Conservation (phyloP, 768 basidiomycete species). For the Hygrophorus russula region DNA sequence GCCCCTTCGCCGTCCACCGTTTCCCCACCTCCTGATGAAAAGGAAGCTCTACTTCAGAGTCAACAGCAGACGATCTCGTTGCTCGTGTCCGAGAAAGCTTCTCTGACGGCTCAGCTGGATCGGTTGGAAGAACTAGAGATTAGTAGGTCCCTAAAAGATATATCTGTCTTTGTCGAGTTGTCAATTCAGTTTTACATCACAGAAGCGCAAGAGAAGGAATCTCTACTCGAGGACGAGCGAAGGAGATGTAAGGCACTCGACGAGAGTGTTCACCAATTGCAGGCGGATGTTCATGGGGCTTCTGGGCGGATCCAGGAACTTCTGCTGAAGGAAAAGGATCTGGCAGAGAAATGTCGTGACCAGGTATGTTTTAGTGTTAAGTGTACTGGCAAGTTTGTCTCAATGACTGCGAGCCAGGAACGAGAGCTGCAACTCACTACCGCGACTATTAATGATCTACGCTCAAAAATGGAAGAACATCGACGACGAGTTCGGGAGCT, state of each 20-base stretch:
- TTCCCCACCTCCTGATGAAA: slow-evolving; percentile 15
- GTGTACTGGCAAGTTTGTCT: not conserved
- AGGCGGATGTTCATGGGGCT: slow-evolving; percentile 25
- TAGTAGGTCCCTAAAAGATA: slow-evolving; percentile 30
- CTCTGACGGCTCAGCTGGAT: slow-evolving; percentile 45
- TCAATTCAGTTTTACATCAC: slow-evolving; percentile 5
- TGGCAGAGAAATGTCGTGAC: slow-evolving; percentile 42
- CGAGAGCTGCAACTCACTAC: slow-evolving; percentile 62
- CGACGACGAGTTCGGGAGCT: slow-evolving; percentile 56
- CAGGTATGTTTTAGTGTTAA: slow-evolving; percentile 24
- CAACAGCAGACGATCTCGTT: slow-evolving; percentile 67
- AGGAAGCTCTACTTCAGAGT: slow-evolving; percentile 29
- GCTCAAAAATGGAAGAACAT: slow-evolving; percentile 40
- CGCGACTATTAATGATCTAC: slow-evolving; percentile 39
- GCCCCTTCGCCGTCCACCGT: slow-evolving; percentile 4
- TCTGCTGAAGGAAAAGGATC: slow-evolving; percentile 40
- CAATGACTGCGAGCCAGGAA: slow-evolving; percentile 36
- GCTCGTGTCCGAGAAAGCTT: slow-evolving; percentile 66
- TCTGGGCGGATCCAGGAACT: slow-evolving; percentile 29
- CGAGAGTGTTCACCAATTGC: slow-evolving; percentile 30
- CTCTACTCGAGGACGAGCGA: slow-evolving; percentile 30
- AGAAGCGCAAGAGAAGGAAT: slow-evolving; percentile 36
- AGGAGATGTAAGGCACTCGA: slow-evolving; percentile 27
- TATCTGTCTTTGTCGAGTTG: not conserved
- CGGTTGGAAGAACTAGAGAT: slow-evolving; percentile 48